phyloP scores from a whole-genome alignment of 1,284 basidiomycete species.

The Leccinum variabile region DNA sequence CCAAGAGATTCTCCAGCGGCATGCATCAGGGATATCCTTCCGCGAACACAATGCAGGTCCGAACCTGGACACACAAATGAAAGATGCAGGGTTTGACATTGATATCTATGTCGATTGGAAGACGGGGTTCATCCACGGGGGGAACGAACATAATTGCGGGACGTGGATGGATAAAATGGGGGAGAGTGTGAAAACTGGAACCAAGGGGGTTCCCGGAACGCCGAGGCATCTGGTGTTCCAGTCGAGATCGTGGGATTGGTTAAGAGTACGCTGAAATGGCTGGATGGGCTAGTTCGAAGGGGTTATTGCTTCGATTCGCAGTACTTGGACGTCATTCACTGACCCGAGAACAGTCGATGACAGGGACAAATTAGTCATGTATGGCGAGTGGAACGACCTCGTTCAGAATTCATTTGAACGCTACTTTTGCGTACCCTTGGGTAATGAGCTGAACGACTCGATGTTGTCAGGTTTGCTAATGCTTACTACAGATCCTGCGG shows the following conservation, averaged over 20 bases:
- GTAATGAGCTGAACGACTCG: constrained; percentile 41
- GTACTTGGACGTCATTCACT: constrained; percentile 15
- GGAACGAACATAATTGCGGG: constrained; percentile 82
- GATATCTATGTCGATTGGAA: constrained; percentile 93
- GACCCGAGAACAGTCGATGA: constrained; percentile 61
- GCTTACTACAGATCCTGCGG: constrained; percentile 53
- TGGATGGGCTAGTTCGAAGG: constrained; percentile 83
- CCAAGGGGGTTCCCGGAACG: constrained; percentile 92
- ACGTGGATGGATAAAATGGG: constrained; percentile 99
- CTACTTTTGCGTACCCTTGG: constrained; percentile 86
- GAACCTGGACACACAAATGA: constrained; percentile 96
- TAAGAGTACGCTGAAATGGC: constrained; percentile 92
- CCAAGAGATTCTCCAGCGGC: constrained; percentile 94
- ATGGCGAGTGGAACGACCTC: constrained; percentile 87
- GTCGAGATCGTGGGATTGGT: constrained; percentile 93
- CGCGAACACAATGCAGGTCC: constrained; percentile 96
- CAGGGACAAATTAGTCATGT: constrained; percentile 72
- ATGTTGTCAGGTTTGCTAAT: constrained; percentile 3
- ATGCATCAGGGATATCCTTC: constrained; percentile 91
- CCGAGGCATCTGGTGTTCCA: constrained; percentile 91
- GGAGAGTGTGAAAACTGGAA: constrained; percentile 86
- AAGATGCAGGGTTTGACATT: constrained; percentile 90
- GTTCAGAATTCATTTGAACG: constrained; percentile 88
- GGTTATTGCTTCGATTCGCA: constrained; percentile 67
- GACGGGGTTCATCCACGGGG: constrained; percentile 89